A percentile compares a stretch with the other conserved stretches of the same genome.
phyloP scores from a whole-genome alignment of 179 eudicot species.

The Sideroxylon spinosum region DNA sequence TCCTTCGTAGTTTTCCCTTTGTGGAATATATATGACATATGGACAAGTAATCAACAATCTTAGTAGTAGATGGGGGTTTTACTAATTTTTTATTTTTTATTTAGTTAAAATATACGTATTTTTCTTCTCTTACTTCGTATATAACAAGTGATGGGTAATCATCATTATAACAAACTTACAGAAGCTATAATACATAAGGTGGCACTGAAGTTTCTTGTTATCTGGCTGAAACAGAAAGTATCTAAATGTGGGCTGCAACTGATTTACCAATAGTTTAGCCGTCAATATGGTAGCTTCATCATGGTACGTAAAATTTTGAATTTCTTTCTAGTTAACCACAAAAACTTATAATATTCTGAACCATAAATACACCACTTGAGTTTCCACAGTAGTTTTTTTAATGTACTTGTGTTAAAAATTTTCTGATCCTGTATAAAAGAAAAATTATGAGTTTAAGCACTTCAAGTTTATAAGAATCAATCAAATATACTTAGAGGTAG shows the following conservation, averaged over 20 bases:
- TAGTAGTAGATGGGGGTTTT: neutral
- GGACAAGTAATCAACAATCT: neutral
- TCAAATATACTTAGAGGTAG: no score
- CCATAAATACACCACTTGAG: neutral
- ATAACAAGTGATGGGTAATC: no score
- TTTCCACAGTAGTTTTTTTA: neutral
- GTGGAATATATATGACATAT: no score
- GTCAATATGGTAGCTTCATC: neutral
- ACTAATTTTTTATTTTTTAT: no score
- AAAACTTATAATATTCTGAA: neutral
- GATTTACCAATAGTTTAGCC: neutral
- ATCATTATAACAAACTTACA: neutral
- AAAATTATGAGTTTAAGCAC: neutral
- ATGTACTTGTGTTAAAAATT: neutral
- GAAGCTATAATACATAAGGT: neutral
- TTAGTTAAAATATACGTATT: no score
- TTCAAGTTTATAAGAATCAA: no score
- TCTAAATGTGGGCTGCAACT: neutral
- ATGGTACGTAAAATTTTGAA: neutral
- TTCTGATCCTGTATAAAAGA: neutral
- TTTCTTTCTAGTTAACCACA: neutral
- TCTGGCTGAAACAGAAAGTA: neutral
- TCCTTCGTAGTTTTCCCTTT: no score
- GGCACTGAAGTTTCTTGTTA: neutral
- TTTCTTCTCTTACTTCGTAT: no score